Evolutionary conservation across 495 filamentous ascomycete genomes (phyloP).

Genomic region (Xylaria longipes): DNA sequence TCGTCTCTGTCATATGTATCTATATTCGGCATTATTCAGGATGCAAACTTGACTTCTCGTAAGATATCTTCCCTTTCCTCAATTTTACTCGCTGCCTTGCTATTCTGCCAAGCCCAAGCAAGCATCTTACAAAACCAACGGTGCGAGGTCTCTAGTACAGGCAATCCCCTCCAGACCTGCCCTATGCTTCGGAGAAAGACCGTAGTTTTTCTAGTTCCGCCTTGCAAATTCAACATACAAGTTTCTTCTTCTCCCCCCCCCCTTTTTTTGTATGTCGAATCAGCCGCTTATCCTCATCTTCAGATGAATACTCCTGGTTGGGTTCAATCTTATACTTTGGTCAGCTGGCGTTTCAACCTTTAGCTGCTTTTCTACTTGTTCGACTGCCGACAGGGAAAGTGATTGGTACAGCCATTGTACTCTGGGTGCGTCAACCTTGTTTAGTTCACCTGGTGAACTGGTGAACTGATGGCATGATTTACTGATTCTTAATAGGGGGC

Average conservation of each 20-base stretch:
- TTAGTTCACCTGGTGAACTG: background rate
- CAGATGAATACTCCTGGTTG: conserved; percentile 56
- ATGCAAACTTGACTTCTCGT: conserved; percentile 53
- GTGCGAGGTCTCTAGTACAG: background rate
- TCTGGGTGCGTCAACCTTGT: conserved; percentile 36
- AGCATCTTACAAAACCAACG: background rate
- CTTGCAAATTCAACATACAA: background rate
- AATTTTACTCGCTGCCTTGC: background rate
- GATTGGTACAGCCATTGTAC: conserved; percentile 46
- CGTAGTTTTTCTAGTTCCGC: background rate
- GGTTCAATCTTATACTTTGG: conserved; percentile 53
- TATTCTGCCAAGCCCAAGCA: background rate
- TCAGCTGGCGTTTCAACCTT: conserved; percentile 53
- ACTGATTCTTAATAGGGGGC: conserved; percentile 34
- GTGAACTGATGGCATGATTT: background rate
- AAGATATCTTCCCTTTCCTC: background rate
- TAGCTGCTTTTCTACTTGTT: conserved; percentile 55
- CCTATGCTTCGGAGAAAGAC: background rate
- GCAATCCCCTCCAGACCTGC: background rate
- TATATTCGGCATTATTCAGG: conserved; percentile 60
- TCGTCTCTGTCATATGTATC: conserved; percentile 58
- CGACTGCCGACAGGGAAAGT: conserved; percentile 57
- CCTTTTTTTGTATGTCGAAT: background rate
- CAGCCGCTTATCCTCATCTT: background rate
- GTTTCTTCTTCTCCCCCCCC: too few relatives aligned